These are phyloP conservation scores for Baorangia bicolor DNA, from an alignment of 768 basidiomycete species.

Conservation along the genomic window DNA sequence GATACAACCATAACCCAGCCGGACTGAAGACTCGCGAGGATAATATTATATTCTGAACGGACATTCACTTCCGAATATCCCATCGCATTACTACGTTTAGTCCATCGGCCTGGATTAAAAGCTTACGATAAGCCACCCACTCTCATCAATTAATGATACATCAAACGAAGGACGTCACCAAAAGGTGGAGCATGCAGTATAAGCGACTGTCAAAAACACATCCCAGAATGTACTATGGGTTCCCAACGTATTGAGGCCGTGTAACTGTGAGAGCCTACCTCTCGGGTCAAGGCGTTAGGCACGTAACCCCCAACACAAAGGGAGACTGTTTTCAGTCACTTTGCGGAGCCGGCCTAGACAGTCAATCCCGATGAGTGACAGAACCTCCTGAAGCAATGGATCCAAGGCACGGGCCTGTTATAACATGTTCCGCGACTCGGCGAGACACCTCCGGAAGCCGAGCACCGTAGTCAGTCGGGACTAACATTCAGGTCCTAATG, in stretches of 20 bases:
- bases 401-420: neutral
- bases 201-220: neutral
- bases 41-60: too few relatives aligned
- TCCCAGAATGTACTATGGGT: neutral
- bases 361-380: too few relatives aligned
- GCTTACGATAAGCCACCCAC: too few relatives aligned
- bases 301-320: neutral
- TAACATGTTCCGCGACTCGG: too few relatives aligned
- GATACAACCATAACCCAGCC: too few relatives aligned
- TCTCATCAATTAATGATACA: neutral
- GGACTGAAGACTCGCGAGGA: too few relatives aligned
- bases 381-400: neutral
- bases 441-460: neutral
- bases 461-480: neutral
- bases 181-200: neutral
- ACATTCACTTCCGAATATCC: too few relatives aligned
- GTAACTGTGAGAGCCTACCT: neutral
- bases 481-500: neutral
- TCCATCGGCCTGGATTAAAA: too few relatives aligned
- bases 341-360: neutral
- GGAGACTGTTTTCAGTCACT: too few relatives aligned
- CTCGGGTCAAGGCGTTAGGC: neutral
- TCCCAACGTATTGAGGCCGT: neutral
- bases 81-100: too few relatives aligned
- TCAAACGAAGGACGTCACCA: neutral